phyloP scores from a whole-genome alignment of 139 green algal species.

The Chlamydomonas sphaeroides region DNA sequence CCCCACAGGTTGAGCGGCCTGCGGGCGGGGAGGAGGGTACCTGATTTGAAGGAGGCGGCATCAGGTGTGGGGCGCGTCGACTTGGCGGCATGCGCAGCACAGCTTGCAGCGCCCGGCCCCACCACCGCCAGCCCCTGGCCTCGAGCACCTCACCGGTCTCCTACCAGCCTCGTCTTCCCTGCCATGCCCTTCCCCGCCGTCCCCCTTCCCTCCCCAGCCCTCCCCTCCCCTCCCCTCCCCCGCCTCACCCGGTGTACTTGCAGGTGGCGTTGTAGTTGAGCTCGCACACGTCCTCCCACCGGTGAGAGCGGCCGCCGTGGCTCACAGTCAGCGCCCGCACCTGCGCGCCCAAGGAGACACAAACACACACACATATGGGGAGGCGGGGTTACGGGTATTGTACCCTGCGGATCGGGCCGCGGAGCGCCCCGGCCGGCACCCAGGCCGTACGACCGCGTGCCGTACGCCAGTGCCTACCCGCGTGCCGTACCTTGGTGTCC shows the following conservation, averaged over 20 bases:
- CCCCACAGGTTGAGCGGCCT: conserved; percentile 25
- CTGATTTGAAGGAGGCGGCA: no score
- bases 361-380: background rate
- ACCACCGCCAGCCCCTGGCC: no score
- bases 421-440: no score
- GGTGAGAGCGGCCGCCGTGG: background rate
- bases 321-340: background rate
- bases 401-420: background rate
- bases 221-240: background rate
- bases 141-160: no score
- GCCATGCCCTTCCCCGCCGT: no score
- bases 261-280: background rate
- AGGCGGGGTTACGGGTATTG: background rate
- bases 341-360: background rate
- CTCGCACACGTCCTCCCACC: conserved; percentile 4
- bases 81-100: no score
- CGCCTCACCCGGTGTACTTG: conserved; percentile 7
- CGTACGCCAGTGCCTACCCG: no score
- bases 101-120: no score
- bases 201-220: no score
- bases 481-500: background rate
- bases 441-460: no score
- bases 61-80: no score
- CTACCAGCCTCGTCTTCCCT: no score
- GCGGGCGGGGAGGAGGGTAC: background rate